Evolutionary conservation across 768 basidiomycete genomes (phyloP).

Genomic region (Lyophyllum decastes): DNA sequence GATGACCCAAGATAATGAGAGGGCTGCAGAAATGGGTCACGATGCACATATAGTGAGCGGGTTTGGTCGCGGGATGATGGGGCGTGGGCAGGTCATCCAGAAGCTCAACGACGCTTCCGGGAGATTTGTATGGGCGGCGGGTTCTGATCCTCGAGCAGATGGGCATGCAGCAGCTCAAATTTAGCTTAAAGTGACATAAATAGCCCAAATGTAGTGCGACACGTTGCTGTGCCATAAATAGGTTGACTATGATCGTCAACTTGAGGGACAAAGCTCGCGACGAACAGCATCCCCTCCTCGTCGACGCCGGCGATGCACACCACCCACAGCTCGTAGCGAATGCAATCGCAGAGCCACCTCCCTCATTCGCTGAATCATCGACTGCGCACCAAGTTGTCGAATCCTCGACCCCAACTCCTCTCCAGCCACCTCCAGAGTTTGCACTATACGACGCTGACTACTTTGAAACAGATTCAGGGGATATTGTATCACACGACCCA

Average conservation of each 20-base stretch:
- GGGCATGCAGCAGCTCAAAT: slow-evolving; percentile 89
- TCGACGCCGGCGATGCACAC: not conserved
- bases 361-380: slow-evolving; percentile 7
- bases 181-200: slow-evolving; percentile 27
- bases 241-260: slow-evolving; percentile 8
- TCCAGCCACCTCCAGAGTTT: slow-evolving; percentile 56
- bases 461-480: slow-evolving; percentile 45
- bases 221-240: not conserved
- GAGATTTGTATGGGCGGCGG: slow-evolving; percentile 89
- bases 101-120: slow-evolving; percentile 67
- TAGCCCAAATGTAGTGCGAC: not conserved
- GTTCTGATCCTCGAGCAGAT: slow-evolving; percentile 86
- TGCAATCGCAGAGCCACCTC: slow-evolving; percentile 5
- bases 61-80: slow-evolving; percentile 65
- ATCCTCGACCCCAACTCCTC: not conserved
- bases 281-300: slow-evolving; percentile 1
- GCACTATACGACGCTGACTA: slow-evolving; percentile 64
- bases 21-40: slow-evolving; percentile 80
- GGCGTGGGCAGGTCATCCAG: slow-evolving; percentile 91
- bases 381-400: not conserved
- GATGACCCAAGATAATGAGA: not conserved
- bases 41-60: slow-evolving; percentile 66
- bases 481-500: slow-evolving; percentile 69
- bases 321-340: not conserved
- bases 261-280: slow-evolving; percentile 1